Evolutionary conservation across 345 rosid species (phyloP), one percentile per base, ranked within the genome.

Genomic region (Rhodamnia argentea): DNA sequence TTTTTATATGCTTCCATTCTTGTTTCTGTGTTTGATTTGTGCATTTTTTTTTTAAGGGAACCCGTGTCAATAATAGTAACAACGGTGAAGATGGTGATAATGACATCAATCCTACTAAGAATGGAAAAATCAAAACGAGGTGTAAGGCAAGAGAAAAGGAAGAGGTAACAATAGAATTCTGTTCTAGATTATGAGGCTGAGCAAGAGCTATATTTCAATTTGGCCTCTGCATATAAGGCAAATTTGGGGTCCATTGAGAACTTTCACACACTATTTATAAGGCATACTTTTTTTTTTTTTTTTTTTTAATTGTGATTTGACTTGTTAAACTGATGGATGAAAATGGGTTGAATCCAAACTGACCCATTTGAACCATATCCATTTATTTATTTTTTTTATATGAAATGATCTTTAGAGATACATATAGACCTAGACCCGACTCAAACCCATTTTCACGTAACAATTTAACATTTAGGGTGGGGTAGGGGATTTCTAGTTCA

Each of bases 361-460:
- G 7, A 0, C 26, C 44, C 2, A 20, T 70, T 15, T 16, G 9
- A 64, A 10, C 9, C 13, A 4, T 18, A 18, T 37, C 2, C 14
- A 70, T 70, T 6, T 37, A 9, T 18, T 70, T n/a, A n/a, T 40
- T 40, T 62, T 20, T 20, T 32, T 16, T 3, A 70, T 37, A 8
- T 37, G 5, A 20, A 70, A 70, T 5, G 40, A 70, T 70, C 14
- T 70, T 70, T 20, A 37, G 12, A 13, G 13, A 70, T 37, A 6
- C 7, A 20, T 70, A 18, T 0, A 1, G 12, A 37, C 23, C 0
- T 5, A 6, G 13, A 10, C 26, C 40, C 7, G 4, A 0, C 26
- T 10, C 81, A 37, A 37, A 37, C 13, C 26, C 13, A 70, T 64
- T 18, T 64, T 20, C 81, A 18, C 26, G 14, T 18, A 18, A 10